Percentiles rank a stretch among this genome's conserved stretches.
Conservation (phyloP, 108 stramenopile species). For the Cyclotella kingstonii region DNA sequence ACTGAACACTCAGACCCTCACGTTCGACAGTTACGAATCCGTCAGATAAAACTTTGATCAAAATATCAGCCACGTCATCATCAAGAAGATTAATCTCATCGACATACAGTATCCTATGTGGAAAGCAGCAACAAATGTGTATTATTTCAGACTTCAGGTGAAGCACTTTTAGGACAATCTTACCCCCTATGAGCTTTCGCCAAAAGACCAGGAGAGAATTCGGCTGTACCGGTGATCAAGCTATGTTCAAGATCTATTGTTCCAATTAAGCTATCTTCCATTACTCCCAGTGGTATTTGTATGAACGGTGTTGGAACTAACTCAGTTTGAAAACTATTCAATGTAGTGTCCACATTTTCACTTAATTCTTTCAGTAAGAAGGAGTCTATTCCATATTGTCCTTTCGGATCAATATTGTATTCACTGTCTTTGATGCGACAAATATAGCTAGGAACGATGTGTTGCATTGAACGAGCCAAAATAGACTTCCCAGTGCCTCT, state of each 20-base stretch:
- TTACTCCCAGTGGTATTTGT: constrained; percentile 65
- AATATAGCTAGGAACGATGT: constrained; percentile 58
- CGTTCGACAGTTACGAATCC: constrained; percentile 59
- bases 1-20: constrained; percentile 64
- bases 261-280: constrained; percentile 71
- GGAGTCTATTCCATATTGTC: constrained; percentile 42
- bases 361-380: constrained; percentile 39
- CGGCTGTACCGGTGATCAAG: constrained; percentile 53
- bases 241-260: constrained; percentile 62
- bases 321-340: constrained; percentile 56
- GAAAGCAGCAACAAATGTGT: not conserved
- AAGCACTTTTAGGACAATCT: not conserved
- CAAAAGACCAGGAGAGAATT: constrained; percentile 66
- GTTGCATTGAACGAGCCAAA: constrained; percentile 56
- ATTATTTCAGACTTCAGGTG: not conserved
- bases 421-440: constrained; percentile 33
- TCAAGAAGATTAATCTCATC: constrained; percentile 79
- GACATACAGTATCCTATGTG: constrained; percentile 61
- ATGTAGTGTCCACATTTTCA: constrained; percentile 21
- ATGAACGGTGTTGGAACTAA: constrained; percentile 60
- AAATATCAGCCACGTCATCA: constrained; percentile 54
- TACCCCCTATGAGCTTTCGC: constrained; percentile 61
- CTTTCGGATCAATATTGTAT: constrained; percentile 68
- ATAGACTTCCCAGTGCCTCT: constrained; percentile 71
- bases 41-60: constrained; percentile 56